phyloP scores from a whole-genome alignment of 2,329 filamentous ascomycete species.

The Chaetomium sp. region DNA sequence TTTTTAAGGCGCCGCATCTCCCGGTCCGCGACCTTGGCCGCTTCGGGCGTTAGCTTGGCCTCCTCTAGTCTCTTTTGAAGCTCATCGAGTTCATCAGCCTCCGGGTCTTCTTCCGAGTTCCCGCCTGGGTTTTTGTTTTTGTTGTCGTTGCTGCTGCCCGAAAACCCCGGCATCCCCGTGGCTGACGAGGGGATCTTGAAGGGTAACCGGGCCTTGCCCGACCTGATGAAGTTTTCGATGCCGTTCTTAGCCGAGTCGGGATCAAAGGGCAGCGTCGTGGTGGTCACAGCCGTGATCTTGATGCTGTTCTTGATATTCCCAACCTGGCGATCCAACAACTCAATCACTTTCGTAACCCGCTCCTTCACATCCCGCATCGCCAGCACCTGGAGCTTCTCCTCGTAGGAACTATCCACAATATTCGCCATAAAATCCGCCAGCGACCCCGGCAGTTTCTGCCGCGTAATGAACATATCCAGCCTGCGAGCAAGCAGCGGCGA shows the following conservation, averaged over 20 bases:
- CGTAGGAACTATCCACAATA: constrained; percentile 76
- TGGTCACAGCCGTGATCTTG: constrained; percentile 72
- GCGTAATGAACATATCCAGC: constrained; percentile 78
- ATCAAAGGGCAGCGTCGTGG: constrained; percentile 53
- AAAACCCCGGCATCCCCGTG: constrained; percentile 21
- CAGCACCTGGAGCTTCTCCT: constrained; percentile 84
- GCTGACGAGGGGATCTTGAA: constrained; percentile 22
- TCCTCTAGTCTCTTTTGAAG: constrained; percentile 80
- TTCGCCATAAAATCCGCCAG: constrained; percentile 97
- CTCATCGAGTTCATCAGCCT: constrained; percentile 84
- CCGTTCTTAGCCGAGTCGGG: constrained; percentile 5
- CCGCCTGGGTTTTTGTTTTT: constrained; percentile 31
- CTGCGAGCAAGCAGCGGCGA: constrained; percentile 81
- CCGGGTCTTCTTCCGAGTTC: constrained; percentile 63
- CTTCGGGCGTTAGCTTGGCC: constrained; percentile 75
- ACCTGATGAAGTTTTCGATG: constrained; percentile 16
- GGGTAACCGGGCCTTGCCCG: constrained; percentile 26
- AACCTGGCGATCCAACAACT: constrained; percentile 76
- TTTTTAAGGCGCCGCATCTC: constrained; percentile 84
- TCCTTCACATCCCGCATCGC: constrained; percentile 73
- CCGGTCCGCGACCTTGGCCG: constrained; percentile 81
- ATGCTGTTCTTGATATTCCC: constrained; percentile 79
- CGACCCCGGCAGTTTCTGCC: constrained; percentile 75
- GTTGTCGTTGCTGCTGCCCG: constrained; percentile 16
- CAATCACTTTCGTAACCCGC: constrained; percentile 73